Conservation (phyloP, 192 early-diverging fungal species). For the Backusella sp. region DNA sequence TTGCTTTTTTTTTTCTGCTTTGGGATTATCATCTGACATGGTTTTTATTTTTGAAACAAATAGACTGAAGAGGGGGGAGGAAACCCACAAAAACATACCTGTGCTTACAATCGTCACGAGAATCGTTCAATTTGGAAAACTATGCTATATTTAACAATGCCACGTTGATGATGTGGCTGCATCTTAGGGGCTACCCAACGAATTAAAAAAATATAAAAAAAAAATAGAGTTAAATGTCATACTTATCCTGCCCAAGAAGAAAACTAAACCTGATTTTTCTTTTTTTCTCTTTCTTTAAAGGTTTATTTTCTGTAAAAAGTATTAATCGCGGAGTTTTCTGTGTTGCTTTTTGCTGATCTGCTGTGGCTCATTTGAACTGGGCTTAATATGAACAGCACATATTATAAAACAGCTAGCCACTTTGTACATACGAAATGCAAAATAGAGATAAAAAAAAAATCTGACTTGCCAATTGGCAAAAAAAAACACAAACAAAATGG, state of each 20-base stretch:
- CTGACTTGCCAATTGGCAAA: not conserved
- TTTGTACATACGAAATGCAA: not conserved
- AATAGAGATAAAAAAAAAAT: not conserved
- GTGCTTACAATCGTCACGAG: not conserved
- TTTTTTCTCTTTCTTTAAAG: not conserved
- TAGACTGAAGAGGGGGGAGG: not conserved
- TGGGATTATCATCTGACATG: not conserved
- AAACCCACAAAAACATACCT: not conserved
- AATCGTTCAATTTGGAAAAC: not conserved
- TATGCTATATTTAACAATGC: slow-evolving; percentile 4
- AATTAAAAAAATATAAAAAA: not conserved
- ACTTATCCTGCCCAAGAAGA: not conserved
- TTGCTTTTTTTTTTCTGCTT: not conserved
- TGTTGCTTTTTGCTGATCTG: not conserved
- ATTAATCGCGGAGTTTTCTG: not conserved
- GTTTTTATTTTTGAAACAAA: not conserved
- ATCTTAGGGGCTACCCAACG: not conserved
- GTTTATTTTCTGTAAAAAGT: not conserved
- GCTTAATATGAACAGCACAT: not conserved
- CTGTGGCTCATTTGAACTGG: not conserved
- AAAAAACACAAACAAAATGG: not conserved
- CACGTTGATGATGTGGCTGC: slow-evolving; percentile 6
- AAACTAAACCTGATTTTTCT: not conserved
- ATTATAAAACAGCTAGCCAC: not conserved
- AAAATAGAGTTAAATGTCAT: not conserved